phyloP scores from a whole-genome alignment of 768 basidiomycete species.

The Pisolithus microcarpus region DNA sequence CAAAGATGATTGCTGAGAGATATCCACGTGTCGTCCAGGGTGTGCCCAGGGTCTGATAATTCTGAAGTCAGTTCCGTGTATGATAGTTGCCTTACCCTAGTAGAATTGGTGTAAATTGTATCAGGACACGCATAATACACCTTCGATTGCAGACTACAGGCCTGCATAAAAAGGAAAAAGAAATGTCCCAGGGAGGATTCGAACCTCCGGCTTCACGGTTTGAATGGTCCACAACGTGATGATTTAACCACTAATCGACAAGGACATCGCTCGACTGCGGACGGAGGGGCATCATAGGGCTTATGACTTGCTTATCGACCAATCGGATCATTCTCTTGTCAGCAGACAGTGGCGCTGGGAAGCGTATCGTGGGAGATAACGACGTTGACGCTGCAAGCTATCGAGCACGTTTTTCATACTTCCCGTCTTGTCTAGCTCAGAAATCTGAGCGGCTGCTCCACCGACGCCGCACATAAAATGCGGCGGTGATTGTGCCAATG shows the following conservation, averaged over 20 bases:
- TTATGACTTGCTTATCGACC: background rate
- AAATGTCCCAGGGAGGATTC: conserved; percentile 30
- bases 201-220: conserved; percentile 36
- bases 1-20: conserved; percentile 54
- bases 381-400: too few relatives aligned
- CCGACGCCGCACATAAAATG: background rate
- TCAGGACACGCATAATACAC: background rate
- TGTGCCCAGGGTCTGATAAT: conserved; percentile 31
- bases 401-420: too few relatives aligned
- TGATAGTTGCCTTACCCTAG: background rate
- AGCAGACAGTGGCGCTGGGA: background rate
- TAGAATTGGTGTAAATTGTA: background rate
- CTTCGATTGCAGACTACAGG: too few relatives aligned
- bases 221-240: conserved; percentile 32
- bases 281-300: too few relatives aligned
- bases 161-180: background rate
- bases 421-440: too few relatives aligned
- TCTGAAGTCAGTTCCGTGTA: background rate
- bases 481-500: background rate
- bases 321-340: background rate
- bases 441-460: background rate
- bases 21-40: conserved; percentile 69
- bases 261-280: conserved; percentile 16
- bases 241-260: conserved; percentile 42
- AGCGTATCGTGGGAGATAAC: background rate